phyloP scores from a whole-genome alignment of 2,329 filamentous ascomycete species.

The Paecilomyces sp. region DNA sequence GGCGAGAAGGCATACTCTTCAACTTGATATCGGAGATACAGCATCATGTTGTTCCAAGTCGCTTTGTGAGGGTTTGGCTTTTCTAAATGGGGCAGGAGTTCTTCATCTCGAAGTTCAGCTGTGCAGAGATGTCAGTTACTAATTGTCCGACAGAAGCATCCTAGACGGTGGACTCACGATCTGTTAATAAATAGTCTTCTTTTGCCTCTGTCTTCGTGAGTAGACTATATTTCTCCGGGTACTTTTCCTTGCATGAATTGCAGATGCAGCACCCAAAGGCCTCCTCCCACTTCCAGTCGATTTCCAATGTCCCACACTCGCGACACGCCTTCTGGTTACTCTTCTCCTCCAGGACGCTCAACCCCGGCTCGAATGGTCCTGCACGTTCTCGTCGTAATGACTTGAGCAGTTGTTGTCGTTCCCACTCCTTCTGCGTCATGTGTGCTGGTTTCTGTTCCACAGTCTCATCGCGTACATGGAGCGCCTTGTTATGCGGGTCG shows the following conservation, averaged over 20 bases:
- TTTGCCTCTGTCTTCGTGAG: slow-evolving; percentile 94
- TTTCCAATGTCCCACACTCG: slow-evolving; percentile 77
- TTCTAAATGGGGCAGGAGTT: slow-evolving; percentile 78
- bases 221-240: slow-evolving; percentile 86
- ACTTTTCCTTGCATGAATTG: slow-evolving; percentile 76
- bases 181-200: slow-evolving; percentile 91
- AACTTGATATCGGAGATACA: slow-evolving; percentile 87
- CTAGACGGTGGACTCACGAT: slow-evolving; percentile 52
- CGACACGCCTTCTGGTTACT: slow-evolving; percentile 65
- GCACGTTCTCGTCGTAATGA: slow-evolving; percentile 65
- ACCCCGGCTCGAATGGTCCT: slow-evolving; percentile 80
- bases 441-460: slow-evolving; percentile 65
- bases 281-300: slow-evolving; percentile 94
- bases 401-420: slow-evolving; percentile 67
- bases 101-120: slow-evolving; percentile 85
- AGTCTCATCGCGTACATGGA: slow-evolving; percentile 50
- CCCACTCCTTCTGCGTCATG: slow-evolving; percentile 91
- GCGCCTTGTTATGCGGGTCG: slow-evolving; percentile 78
- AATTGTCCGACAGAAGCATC: slow-evolving; percentile 1
- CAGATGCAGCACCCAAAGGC: slow-evolving; percentile 72
- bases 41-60: slow-evolving; percentile 98
- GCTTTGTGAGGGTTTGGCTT: slow-evolving; percentile 92
- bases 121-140: slow-evolving; percentile 5
- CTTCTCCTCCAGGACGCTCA: slow-evolving; percentile 64
- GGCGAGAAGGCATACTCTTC: slow-evolving; percentile 81